Evolutionary conservation across 1,284 basidiomycete species (phyloP).

Genomic region (Rhodotorula sp.): DNA sequence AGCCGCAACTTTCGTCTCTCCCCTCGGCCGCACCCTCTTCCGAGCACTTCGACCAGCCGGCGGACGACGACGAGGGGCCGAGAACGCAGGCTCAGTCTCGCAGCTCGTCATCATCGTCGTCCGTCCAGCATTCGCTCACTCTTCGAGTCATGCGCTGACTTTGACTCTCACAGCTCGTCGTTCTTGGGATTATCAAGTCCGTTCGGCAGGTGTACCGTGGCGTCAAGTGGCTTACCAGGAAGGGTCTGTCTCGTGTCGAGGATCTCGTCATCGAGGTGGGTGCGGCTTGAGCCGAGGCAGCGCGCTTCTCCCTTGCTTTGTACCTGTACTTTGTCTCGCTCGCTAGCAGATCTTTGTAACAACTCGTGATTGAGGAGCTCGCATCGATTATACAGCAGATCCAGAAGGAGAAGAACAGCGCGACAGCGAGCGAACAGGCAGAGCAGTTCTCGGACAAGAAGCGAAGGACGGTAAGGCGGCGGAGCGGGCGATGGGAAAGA

Average conservation of each 20-base stretch:
- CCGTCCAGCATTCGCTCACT: background rate
- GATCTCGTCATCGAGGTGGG: constrained; percentile 31
- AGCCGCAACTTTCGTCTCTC: constrained; percentile 28
- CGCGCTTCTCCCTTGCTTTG: background rate
- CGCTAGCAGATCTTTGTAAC: too few species aligned
- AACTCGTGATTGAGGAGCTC: too few species aligned
- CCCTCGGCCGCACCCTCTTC: constrained; percentile 26
- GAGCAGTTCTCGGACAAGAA: too few species aligned
- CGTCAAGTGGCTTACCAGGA: constrained; percentile 22
- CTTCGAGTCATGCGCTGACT: background rate
- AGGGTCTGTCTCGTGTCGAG: constrained; percentile 19
- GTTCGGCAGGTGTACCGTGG: constrained; percentile 21
- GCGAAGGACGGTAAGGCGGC: too few species aligned
- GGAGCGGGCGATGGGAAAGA: too few species aligned
- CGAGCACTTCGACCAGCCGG: constrained; percentile 19
- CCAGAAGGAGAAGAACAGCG: too few species aligned
- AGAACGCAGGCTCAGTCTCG: constrained; percentile 4
- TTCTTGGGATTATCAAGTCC: constrained; percentile 21
- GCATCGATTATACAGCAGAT: too few species aligned
- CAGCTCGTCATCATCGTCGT: constrained; percentile 28
- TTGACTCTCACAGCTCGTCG: constrained; percentile 18
- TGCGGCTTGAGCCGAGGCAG: background rate
- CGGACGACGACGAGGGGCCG: constrained; percentile 5
- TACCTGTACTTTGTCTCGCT: background rate
- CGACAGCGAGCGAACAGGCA: too few species aligned